Evolutionary conservation across 2,329 filamentous ascomycete genomes (phyloP).

Genomic region (Cladophialophora immunda): DNA sequence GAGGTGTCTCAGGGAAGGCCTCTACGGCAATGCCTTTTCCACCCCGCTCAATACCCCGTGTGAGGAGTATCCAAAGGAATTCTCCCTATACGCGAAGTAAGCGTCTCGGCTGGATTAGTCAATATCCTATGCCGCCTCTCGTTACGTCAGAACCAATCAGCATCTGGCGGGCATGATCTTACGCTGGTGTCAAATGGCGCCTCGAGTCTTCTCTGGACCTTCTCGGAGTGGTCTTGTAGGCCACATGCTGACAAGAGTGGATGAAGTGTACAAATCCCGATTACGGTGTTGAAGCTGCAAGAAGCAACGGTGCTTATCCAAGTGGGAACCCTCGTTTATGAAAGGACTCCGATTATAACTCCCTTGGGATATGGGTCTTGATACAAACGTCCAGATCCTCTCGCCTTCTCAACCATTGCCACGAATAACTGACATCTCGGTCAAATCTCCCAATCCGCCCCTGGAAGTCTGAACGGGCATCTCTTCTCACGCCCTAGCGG

Average conservation of each 20-base stretch:
- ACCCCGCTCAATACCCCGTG: constrained; percentile 1
- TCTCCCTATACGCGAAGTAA: not conserved
- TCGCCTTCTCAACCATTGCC: not conserved
- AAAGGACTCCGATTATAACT: not conserved
- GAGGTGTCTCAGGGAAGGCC: not conserved
- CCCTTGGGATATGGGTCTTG: not conserved
- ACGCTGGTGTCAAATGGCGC: not conserved
- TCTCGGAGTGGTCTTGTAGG: not conserved
- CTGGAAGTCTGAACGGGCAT: not conserved
- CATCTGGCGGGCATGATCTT: too few relatives aligned
- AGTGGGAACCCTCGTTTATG: not conserved
- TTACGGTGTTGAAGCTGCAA: not conserved
- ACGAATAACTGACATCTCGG: not conserved
- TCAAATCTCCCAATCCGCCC: not conserved
- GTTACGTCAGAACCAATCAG: not conserved
- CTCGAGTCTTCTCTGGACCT: not conserved
- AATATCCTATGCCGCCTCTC: not conserved
- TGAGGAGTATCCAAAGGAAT: constrained; percentile 4
- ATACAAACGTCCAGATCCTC: not conserved
- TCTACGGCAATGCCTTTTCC: not conserved
- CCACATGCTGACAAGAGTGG: not conserved
- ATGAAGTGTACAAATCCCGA: not conserved
- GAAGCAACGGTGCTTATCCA: not conserved
- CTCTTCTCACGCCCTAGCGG: not conserved
- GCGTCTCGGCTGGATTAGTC: not conserved